Conservation (phyloP, 345 rosid species). For the Kernera saxatilis region DNA sequence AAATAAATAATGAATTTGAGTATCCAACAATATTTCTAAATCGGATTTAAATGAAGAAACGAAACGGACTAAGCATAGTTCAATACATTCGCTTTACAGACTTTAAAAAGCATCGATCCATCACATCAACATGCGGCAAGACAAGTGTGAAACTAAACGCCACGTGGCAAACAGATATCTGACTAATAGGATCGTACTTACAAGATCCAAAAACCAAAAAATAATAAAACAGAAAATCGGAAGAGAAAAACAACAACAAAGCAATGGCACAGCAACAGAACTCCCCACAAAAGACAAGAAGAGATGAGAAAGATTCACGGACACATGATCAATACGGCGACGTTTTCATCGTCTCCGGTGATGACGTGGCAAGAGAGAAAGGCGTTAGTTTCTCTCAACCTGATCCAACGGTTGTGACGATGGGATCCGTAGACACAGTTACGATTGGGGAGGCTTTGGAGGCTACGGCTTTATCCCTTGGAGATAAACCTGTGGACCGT, state of each 20-base stretch:
- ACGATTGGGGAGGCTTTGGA: conserved; percentile 58
- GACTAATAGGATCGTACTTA: conserved; percentile 1
- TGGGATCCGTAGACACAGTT: conserved; percentile 21
- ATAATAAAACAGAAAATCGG: not conserved
- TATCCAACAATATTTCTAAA: too few relatives aligned
- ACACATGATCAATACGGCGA: conserved; percentile 30
- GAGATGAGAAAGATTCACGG: not conserved
- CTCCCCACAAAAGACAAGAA: not conserved
- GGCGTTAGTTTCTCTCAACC: conserved; percentile 25
- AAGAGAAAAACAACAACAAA: not conserved
- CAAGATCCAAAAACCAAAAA: not conserved
- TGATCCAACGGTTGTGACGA: not conserved
- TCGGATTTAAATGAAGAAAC: too few relatives aligned
- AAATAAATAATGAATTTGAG: too few relatives aligned
- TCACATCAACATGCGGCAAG: conserved; percentile 12
- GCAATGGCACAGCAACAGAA: conserved; percentile 12
- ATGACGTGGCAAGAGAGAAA: conserved; percentile 9
- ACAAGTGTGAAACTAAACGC: conserved; percentile 4
- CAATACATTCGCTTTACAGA: too few relatives aligned
- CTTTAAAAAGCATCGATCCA: not conserved
- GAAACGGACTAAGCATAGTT: too few relatives aligned
- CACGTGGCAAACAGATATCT: conserved; percentile 12
- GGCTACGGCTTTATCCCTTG: conserved; percentile 37
- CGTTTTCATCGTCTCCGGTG: conserved; percentile 37
- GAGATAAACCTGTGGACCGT: conserved; percentile 48